Evolutionary conservation across 164 flowering plant species (phyloP).

Genomic region (Aristolochia fimbriata): DNA sequence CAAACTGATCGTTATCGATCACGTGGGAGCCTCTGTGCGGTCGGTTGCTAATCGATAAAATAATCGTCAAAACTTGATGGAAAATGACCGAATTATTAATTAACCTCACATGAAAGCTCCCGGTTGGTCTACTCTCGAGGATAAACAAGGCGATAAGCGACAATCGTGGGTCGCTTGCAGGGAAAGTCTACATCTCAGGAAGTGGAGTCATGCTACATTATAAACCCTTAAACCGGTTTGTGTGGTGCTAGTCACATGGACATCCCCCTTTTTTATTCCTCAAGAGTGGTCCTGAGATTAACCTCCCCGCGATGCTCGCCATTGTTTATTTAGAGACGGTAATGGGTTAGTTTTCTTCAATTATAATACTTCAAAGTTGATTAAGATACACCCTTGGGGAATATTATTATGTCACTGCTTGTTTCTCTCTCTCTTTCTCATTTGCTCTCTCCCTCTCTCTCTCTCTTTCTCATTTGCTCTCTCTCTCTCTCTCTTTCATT

Average conservation of each 20-base stretch:
- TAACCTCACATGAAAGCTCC: constrained; percentile 17
- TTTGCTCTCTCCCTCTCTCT: too few species aligned
- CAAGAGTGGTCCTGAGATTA: constrained; percentile 40
- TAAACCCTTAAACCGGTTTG: constrained; percentile 14
- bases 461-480: too few species aligned
- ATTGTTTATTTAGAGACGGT: constrained; percentile 25
- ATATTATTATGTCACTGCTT: background rate
- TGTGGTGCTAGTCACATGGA: constrained; percentile 51
- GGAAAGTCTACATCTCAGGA: constrained; percentile 26
- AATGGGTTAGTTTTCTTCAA: constrained; percentile 31
- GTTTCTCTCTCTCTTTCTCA: background rate
- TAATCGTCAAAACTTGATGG: constrained; percentile 22
- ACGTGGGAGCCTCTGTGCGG: constrained; percentile 47
- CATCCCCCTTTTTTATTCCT: constrained; percentile 4
- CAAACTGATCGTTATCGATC: constrained; percentile 41
- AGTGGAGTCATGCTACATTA: constrained; percentile 27
- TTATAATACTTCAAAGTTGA: constrained; percentile 18
- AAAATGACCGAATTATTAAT: constrained; percentile 16
- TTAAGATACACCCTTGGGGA: constrained; percentile 25
- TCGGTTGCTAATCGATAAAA: constrained; percentile 32
- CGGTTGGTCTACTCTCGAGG: constrained; percentile 22
- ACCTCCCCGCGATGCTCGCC: constrained; percentile 10
- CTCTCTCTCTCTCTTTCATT: too few species aligned
- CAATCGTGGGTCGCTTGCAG: constrained; percentile 18
- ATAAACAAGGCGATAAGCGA: constrained; percentile 20